Evolutionary conservation across 164 flowering plant genomes (phyloP).

Genomic region (Tinospora cordifolia): DNA sequence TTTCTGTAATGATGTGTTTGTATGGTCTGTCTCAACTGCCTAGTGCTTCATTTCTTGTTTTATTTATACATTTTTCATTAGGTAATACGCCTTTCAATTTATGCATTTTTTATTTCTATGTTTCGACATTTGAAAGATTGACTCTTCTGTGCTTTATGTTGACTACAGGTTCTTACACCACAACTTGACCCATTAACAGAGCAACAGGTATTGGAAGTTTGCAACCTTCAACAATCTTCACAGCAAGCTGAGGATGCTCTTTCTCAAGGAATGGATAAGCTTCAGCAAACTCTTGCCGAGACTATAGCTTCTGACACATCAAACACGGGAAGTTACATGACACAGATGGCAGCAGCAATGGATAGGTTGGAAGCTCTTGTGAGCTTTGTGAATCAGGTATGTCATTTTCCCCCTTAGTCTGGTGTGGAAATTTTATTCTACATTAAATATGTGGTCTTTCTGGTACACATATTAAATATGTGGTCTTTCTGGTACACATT

Average conservation of each 20-base stretch:
- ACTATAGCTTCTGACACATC: conserved; percentile 45
- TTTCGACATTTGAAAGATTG: not conserved
- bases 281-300: conserved; percentile 56
- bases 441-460: too few relatives aligned
- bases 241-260: conserved; percentile 98
- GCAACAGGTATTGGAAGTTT: conserved; percentile 42
- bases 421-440: too few relatives aligned
- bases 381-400: conserved; percentile 72
- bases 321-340: conserved; percentile 49
- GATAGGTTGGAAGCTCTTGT: conserved; percentile 65
- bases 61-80: not conserved
- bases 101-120: not conserved
- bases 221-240: conserved; percentile 62
- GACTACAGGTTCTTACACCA: conserved; percentile 61
- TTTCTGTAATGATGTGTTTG: not conserved
- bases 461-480: too few relatives aligned
- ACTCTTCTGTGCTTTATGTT: conserved; percentile 8
- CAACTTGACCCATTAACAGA: conserved; percentile 68
- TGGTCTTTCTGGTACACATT: too few relatives aligned
- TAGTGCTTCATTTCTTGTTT: not conserved
- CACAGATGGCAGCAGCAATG: conserved; percentile 54
- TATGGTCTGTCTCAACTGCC: not conserved
- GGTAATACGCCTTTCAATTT: not conserved
- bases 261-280: conserved; percentile 87
- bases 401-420: not conserved